Base-by-base conservation (phyloP, 768 basidiomycete species). In the Butyriboletus loyo region DNA sequence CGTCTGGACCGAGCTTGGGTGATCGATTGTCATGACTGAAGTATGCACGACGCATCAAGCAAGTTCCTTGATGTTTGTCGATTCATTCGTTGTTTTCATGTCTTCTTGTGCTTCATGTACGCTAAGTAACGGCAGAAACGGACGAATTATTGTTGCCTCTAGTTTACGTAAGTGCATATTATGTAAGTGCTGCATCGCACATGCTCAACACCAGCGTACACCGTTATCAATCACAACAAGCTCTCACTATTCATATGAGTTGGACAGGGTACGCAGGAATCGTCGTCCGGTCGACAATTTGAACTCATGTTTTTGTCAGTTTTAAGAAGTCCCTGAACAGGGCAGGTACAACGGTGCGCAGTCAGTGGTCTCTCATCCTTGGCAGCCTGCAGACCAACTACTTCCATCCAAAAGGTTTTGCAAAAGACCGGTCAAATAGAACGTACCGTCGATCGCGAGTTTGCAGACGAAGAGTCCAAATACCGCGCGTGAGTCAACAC, bases 341-440 rank as follows among this genome's bases (percentile, higher is more conserved):
- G 58, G 89, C 91, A 25, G 92, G 92, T 46, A 98, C 95, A 14
- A 94, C 91, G 60, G 86, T 92, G 69, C 63, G 82, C 64, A 59
- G 55, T 53, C 49, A 50, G 57, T 52, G 60, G 39, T 35, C 13
- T 27, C 37, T 43, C 47, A 22, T 27, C 27, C 43, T 53, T 36
- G 37, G 37, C 31, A 45, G 13, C 30, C 28, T 17, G 22, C 50
- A 49, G 49, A 56, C 57, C 46, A 46, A 43, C 17, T 5, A 17
- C 21, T 49, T 35, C 58, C 37, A 50, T 28, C 25, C 28, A 46
- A 38, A 66, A 93, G 90, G 80, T 98, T 62, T 80, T 96, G 69
- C 95, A 98, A 78, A 98, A 98, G 83, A 96, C 95, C 1, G 96
- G 96, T 50, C 95, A 98, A 73, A 92, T 98, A 54, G 96, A 98